Evolutionary conservation across 352 stramenopile species (phyloP).

Genomic region (Phytophthora litchii): DNA sequence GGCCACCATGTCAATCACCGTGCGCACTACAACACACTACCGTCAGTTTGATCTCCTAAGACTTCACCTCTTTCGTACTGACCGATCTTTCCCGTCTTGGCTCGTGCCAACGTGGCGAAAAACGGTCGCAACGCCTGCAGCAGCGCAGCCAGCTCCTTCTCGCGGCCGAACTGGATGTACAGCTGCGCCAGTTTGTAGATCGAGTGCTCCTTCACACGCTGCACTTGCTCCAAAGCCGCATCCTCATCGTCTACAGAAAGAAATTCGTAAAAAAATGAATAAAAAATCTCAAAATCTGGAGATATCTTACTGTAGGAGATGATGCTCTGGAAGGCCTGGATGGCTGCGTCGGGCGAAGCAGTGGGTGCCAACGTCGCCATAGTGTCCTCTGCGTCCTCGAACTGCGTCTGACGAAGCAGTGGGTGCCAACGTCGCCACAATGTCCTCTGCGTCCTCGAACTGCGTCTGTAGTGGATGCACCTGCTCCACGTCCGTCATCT

Average conservation of each 20-base stretch:
- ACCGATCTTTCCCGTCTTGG: conserved; percentile 98
- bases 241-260: conserved; percentile 56
- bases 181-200: conserved; percentile 95
- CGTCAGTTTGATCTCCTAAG: too few species aligned
- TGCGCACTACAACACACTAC: conserved; percentile 67
- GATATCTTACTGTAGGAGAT: conserved; percentile 58
- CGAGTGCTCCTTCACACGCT: conserved; percentile 94
- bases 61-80: too few species aligned
- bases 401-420: conserved; percentile 67
- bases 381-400: conserved; percentile 76
- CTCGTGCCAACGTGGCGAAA: conserved; percentile 95
- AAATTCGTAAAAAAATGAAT: conserved; percentile 3
- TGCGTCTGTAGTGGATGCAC: conserved; percentile 75
- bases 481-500: conserved; percentile 73
- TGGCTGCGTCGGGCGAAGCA: conserved; percentile 53
- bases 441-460: conserved; percentile 78
- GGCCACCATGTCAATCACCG: conserved; percentile 97
- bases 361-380: conserved; percentile 37
- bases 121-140: conserved; percentile 92
- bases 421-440: conserved; percentile 40
- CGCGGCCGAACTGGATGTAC: conserved; percentile 89
- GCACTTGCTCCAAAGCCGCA: conserved; percentile 68
- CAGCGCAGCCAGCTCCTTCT: conserved; percentile 87
- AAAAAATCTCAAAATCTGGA: background rate
- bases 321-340: conserved; percentile 72